Conservation (phyloP, 139 green algal genomes). For the Chlorella ohadii region DNA sequence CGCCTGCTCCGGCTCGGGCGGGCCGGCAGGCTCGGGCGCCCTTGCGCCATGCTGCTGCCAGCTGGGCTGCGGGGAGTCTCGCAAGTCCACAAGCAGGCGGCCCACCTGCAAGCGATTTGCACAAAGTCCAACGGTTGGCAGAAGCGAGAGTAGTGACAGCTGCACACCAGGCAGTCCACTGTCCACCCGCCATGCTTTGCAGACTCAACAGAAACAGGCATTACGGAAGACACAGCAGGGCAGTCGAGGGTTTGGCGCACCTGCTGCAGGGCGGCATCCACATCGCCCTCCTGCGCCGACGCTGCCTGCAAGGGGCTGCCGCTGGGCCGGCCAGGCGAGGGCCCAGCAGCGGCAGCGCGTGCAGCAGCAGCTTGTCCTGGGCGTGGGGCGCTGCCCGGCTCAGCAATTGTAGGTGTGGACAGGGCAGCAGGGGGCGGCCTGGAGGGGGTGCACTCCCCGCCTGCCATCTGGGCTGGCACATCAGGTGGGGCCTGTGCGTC, state of each 20-base stretch:
- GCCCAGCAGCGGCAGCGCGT: not conserved
- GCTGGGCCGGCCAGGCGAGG: not conserved
- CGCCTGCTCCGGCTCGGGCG: not conserved
- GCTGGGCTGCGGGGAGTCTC: not conserved
- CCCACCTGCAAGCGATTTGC: slow-evolving; percentile 6
- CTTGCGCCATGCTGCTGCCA: not conserved
- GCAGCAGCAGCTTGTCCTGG: no score
- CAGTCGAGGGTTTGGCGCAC: not conserved
- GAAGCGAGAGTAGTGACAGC: no score
- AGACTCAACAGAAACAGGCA: no score
- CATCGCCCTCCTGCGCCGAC: not conserved
- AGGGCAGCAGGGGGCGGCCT: not conserved
- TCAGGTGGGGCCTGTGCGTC: not conserved
- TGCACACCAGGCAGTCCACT: no score
- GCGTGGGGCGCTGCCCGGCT: not conserved
- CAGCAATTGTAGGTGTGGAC: not conserved
- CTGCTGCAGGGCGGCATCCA: not conserved
- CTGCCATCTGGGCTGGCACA: not conserved
- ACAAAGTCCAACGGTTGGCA: no score
- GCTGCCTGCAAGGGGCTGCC: not conserved
- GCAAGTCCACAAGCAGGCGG: not conserved
- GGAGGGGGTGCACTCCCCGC: not conserved
- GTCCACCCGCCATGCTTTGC: no score
- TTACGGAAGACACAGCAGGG: no score
- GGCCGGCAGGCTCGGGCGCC: not conserved